Percentiles rank a stretch among this genome's conserved stretches.
Evolutionary conservation across 129 eudicot genomes (phyloP).

Genomic region (Solidago caesia): DNA sequence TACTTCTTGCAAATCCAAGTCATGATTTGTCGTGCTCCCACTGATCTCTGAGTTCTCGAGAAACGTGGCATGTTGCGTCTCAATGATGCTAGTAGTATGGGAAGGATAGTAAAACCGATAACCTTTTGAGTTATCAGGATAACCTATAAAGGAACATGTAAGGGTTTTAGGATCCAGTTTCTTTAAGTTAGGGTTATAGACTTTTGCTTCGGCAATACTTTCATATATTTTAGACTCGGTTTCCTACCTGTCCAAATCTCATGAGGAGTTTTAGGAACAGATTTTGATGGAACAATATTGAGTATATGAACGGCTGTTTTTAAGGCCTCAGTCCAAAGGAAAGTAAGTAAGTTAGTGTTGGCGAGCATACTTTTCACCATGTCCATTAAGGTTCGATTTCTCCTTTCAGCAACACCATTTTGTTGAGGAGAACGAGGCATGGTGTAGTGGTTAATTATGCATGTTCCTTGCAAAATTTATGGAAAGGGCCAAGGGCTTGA

Average conservation of each 20-base stretch:
- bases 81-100: no score
- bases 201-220: no score
- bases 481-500: conserved; percentile 11
- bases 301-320: not conserved
- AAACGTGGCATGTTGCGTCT: no score
- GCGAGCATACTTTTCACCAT: not conserved
- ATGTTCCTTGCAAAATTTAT: conserved; percentile 8
- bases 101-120: no score
- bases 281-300: not conserved
- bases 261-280: not conserved
- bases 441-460: conserved; percentile 12
- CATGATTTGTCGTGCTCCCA: no score
- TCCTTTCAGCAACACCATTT: conserved; percentile 7
- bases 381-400: conserved; percentile 4
- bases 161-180: no score
- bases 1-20: no score
- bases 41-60: no score
- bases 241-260: not conserved
- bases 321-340: not conserved
- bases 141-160: no score
- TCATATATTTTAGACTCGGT: not conserved
- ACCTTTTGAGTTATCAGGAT: no score
- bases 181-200: no score
- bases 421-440: not conserved
- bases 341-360: not conserved